Base-by-base conservation (phyloP, 108 stramenopile species). In the Skeletonema tropicum region DNA sequence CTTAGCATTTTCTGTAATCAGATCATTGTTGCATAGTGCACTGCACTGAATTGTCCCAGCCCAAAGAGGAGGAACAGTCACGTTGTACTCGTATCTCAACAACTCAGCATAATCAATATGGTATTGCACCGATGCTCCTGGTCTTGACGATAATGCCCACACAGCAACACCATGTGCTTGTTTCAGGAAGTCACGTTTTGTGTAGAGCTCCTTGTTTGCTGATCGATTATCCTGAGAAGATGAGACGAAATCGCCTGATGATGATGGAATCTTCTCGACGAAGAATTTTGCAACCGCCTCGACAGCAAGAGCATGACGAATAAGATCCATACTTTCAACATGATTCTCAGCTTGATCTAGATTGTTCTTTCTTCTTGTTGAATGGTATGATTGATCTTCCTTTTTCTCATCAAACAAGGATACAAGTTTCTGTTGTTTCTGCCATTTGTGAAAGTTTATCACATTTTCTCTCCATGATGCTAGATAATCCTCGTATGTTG, bases 41-140 rank as follows among this genome's bases (percentile, higher is more conserved):
- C 83, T 91, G 63, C 89, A 90, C 57, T 94, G 94, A n/a, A 88
- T 23, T 25, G 94, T 94, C 11, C 91, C 94, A 15, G 94, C 94
- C 69, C 77, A 87, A 3, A 94, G 31, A 7, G 94, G 94, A 10
- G 91, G 91, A 15, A 90, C 88, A 57, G 89, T 92, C 5, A 89
- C 77, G 67, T 92, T 92, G 49, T 74, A 69, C 60, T 90, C 89
- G 61, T 92, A 92, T 19, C 94, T 84, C 57, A 90, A 60, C 52
- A 91, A 85, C 60, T 94, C 94, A 5, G 94, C 94, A 70, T 92
- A 94, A 71, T 94, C 94, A 57, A 94, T 80, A 70, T 94, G 94
- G 73, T 92, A 94, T 32, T 89, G 75, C 17, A 92, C 91, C n/a
- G 77, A 65, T 14, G 85, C 60, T 45, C 87, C 87, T 32, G 57